Percentiles rank a stretch among this genome's conserved stretches.
phyloP scores from a whole-genome alignment of 2,329 filamentous ascomycete genomes.

The Exophiala aquamarina region DNA sequence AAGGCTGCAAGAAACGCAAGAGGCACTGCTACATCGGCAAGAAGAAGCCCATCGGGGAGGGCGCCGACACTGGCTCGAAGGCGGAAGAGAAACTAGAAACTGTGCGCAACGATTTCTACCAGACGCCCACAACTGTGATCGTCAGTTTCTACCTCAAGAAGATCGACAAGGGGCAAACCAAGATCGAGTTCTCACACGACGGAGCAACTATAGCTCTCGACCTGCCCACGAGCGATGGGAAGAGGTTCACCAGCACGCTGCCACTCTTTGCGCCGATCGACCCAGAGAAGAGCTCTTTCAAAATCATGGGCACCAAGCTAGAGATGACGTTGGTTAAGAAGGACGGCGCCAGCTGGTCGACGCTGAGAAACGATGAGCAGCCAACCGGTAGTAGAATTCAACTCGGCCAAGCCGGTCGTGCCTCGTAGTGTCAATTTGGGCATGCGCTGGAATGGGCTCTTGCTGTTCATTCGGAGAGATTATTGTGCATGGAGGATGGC shows the following conservation, averaged over 20 bases:
- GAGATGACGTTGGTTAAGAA: conserved; percentile 74
- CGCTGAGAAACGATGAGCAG: conserved; percentile 75
- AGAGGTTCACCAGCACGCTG: conserved; percentile 74
- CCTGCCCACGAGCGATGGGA: conserved; percentile 80
- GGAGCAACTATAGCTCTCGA: conserved; percentile 65
- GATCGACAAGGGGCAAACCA: conserved; percentile 79
- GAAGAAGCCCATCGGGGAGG: conserved; percentile 67
- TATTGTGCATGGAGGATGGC: no score
- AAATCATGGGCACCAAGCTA: conserved; percentile 84
- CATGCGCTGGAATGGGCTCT: no score
- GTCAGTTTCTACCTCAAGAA: conserved; percentile 96
- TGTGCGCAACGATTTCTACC: conserved; percentile 83
- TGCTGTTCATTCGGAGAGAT: no score
- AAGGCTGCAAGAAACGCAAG: conserved; percentile 80
- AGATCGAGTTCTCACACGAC: conserved; percentile 64
- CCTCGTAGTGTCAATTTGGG: no score
- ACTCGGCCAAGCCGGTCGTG: conserved; percentile 73
- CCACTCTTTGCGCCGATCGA: conserved; percentile 78
- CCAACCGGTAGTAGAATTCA: conserved; percentile 81
- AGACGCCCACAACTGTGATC: conserved; percentile 80
- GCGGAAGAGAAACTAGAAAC: conserved; percentile 20
- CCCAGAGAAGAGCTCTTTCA: conserved; percentile 70
- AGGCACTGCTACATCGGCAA: conserved; percentile 81
- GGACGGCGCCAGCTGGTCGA: conserved; percentile 73
- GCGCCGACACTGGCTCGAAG: conserved; percentile 67